Conservation (phyloP, 2,329 filamentous ascomycete genomes). For the Ophiosphaerella korrae region DNA sequence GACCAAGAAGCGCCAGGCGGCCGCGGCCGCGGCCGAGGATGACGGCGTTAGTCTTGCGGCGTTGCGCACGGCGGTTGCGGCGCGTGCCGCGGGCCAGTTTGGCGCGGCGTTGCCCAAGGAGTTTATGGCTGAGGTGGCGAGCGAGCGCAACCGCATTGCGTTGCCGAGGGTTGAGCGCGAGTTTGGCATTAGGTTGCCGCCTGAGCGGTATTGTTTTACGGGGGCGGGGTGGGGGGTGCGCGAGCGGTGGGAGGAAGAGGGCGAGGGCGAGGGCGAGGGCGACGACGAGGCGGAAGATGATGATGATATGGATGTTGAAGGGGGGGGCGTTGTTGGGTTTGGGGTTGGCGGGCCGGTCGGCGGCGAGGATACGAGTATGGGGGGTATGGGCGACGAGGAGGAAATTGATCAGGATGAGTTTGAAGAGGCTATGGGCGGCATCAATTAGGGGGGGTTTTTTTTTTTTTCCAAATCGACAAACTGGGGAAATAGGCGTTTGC, state of each 20-base stretch:
- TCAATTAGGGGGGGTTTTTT: too few species aligned
- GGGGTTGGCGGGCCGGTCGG: constrained; percentile 37
- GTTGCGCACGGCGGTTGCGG: constrained; percentile 73
- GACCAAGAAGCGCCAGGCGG: constrained; percentile 28
- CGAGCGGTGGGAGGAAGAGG: constrained; percentile 67
- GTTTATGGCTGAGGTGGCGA: constrained; percentile 73
- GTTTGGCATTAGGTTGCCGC: constrained; percentile 64
- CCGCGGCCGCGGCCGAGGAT: constrained; percentile 45
- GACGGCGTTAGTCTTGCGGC: constrained; percentile 67
- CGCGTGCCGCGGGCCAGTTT: constrained; percentile 72
- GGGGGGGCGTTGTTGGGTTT: constrained; percentile 52
- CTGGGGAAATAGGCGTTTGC: too few species aligned
- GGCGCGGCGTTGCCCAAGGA: constrained; percentile 68
- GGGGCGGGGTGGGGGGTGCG: constrained; percentile 41
- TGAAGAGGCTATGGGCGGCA: constrained; percentile 44
- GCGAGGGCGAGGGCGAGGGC: constrained; percentile 71
- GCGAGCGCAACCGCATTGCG: constrained; percentile 53
- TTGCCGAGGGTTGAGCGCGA: constrained; percentile 56
- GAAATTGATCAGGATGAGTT: constrained; percentile 53
- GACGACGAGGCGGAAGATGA: constrained; percentile 66
- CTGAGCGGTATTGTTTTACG: constrained; percentile 61
- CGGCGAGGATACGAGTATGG: constrained; percentile 34
- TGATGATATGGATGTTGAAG: constrained; percentile 14
- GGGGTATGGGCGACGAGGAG: constrained; percentile 39
- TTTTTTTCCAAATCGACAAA: too few species aligned